Base-by-base conservation (phyloP, 495 filamentous ascomycete genomes). In the Aspergillus avenaceus region DNA sequence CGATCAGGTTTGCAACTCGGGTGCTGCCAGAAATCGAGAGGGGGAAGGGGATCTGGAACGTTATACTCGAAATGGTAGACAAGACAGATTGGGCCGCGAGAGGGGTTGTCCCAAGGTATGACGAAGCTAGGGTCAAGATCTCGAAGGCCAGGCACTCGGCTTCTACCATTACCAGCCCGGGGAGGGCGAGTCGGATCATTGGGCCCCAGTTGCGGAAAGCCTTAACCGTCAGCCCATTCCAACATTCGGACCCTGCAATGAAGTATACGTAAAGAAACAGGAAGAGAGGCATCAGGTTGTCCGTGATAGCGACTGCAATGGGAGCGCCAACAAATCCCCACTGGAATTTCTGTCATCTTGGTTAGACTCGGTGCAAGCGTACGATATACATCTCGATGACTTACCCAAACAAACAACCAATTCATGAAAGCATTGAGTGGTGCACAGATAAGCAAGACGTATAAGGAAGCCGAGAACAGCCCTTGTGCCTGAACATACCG, bases 141-240 rank as follows among this genome's bases (percentile, higher is more conserved):
- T 91, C 88, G 56, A 93, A 91, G 14, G 88, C 88, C 5, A 95
- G 78, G 66, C 83, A 92, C 62, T 96, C 92, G 6, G 91, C 91
- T 63, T 93, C 85, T 1, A 97, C 86, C 89, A 96, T 96, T 34
- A 95, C 67, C 61, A 96, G 80, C 3, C 91, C 91, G 0, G 86
- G 91, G 14, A 96, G 65, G 0, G 91, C 89, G 13, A 97, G 84
- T 44, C 79, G 73, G 59, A 97, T 78, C 91, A 95, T 93, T 1
- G 86, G 87, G 5, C 81, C 78, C 91, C 91, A 96, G 64, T 95
- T 95, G 16, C 73, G 70, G 40, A 93, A 77, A 6, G 87, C 88
- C 21, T 75, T 70, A 43, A 61, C 69, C 1, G 83, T 84, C 50
- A 95, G 82, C 1, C 91, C 91, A 52, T 86, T 85, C 91, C 91